phyloP scores from a whole-genome alignment of 2,329 filamentous ascomycete genomes.

The Lasiodiplodia sp. region DNA sequence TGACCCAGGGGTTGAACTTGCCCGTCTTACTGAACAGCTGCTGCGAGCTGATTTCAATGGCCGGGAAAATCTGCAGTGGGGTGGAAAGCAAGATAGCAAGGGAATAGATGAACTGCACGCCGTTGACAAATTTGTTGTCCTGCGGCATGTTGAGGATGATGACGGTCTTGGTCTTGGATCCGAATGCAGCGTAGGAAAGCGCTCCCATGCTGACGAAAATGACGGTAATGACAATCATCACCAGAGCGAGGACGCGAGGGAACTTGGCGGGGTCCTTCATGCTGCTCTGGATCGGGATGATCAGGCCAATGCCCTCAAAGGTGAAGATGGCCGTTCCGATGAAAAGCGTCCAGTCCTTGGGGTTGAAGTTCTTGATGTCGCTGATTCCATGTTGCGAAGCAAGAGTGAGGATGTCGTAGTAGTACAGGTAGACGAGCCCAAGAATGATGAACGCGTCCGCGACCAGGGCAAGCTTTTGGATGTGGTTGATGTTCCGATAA shows the following conservation, averaged over 20 bases:
- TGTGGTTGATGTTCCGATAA: conserved; percentile 95
- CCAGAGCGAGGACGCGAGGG: conserved; percentile 81
- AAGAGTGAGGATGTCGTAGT: conserved; percentile 90
- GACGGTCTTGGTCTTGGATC: conserved; percentile 93
- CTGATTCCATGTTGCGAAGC: conserved; percentile 74
- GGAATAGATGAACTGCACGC: conserved; percentile 96
- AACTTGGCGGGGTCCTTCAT: conserved; percentile 94
- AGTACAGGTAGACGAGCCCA: conserved; percentile 92
- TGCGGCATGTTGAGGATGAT: conserved; percentile 96
- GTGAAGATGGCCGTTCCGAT: conserved; percentile 99
- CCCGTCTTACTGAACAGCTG: conserved; percentile 92
- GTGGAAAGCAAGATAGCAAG: conserved; percentile 95
- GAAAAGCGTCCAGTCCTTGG: conserved; percentile 92
- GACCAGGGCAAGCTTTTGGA: conserved; percentile 91
- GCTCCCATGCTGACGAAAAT: conserved; percentile 92
- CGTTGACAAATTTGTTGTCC: conserved; percentile 93
- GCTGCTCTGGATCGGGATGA: conserved; percentile 97
- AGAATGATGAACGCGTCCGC: conserved; percentile 95
- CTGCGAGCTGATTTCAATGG: conserved; percentile 95
- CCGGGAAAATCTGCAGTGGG: conserved; percentile 95
- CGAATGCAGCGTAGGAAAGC: conserved; percentile 94
- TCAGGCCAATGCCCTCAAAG: conserved; percentile 95
- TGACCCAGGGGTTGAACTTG: conserved; percentile 98
- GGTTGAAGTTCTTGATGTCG: conserved; percentile 91
- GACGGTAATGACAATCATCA: conserved; percentile 91